These are phyloP conservation scores for Antitrichia curtipendula DNA, from an alignment of 225 moss, liverwort and hornwort genomes.

Conservation along the genomic window DNA sequence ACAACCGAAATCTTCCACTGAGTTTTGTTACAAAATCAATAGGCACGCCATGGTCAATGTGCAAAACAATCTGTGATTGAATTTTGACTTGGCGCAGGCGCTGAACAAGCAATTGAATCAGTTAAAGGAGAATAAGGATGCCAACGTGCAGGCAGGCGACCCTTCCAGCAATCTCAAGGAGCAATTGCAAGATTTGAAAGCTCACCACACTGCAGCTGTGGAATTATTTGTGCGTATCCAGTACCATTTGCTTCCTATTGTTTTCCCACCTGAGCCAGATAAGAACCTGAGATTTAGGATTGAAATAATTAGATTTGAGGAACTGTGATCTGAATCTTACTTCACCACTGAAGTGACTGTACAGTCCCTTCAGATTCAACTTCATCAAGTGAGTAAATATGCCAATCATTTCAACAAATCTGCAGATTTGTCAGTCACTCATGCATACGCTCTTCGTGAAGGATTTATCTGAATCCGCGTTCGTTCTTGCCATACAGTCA, in stretches of 20 bases:
- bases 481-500: not conserved
- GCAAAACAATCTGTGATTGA: not conserved
- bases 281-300: not conserved
- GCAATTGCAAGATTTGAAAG: conserved; percentile 30
- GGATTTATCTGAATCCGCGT: not conserved
- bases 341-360: not conserved
- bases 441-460: not conserved
- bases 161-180: conserved; percentile 13
- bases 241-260: not conserved
- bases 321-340: not conserved
- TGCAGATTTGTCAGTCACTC: not conserved
- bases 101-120: conserved; percentile 23
- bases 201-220: conserved; percentile 25
- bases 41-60: not conserved
- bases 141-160: conserved; percentile 16
- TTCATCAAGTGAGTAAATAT: not conserved
- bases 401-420: not conserved
- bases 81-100: conserved; percentile 6
- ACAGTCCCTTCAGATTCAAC: not conserved
- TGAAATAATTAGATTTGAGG: not conserved
- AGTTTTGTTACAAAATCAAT: not conserved
- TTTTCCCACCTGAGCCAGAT: not conserved
- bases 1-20: not conserved
- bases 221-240: conserved; percentile 28
- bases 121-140: conserved; percentile 21